Evolutionary conservation across 1,139 yeast species (phyloP).

Genomic region (Saccharomyces hybrid): DNA sequence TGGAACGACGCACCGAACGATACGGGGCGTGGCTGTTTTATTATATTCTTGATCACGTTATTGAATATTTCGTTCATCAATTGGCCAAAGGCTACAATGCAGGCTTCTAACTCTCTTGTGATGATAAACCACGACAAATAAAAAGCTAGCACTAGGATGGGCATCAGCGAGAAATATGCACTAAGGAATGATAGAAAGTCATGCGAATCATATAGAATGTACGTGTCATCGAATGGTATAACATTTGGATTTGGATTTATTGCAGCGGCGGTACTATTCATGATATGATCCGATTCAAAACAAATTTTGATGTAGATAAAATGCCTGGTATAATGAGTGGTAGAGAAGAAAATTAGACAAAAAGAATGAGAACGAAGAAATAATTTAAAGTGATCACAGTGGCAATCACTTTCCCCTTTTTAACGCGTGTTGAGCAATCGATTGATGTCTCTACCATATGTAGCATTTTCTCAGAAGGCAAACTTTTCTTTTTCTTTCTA

Average conservation of each 20-base stretch:
- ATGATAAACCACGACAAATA: constrained; percentile 78
- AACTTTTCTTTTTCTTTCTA: not conserved
- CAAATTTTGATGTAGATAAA: not conserved
- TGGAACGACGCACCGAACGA: constrained; percentile 44
- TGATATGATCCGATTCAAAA: not conserved
- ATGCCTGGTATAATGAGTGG: not conserved
- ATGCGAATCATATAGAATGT: constrained; percentile 66
- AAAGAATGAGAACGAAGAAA: not conserved
- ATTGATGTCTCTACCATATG: not conserved
- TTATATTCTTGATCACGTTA: constrained; percentile 52
- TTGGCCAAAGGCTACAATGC: constrained; percentile 80
- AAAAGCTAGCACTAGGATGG: constrained; percentile 71
- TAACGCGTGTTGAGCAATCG: not conserved
- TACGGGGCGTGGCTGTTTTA: constrained; percentile 73
- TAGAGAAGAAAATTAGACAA: not conserved
- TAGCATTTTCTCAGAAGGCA: not conserved
- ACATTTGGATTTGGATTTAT: constrained; percentile 15
- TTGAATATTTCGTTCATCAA: constrained; percentile 68
- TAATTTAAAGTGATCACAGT: not conserved
- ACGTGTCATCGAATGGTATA: constrained; percentile 52
- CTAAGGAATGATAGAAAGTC: constrained; percentile 54
- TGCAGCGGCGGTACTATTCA: not conserved
- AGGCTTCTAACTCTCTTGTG: constrained; percentile 80
- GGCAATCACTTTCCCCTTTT: not conserved
- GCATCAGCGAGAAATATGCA: constrained; percentile 75